These are phyloP conservation scores for Gloeostereum incarnatum DNA, from an alignment of 768 basidiomycete genomes.

Conservation along the genomic window DNA sequence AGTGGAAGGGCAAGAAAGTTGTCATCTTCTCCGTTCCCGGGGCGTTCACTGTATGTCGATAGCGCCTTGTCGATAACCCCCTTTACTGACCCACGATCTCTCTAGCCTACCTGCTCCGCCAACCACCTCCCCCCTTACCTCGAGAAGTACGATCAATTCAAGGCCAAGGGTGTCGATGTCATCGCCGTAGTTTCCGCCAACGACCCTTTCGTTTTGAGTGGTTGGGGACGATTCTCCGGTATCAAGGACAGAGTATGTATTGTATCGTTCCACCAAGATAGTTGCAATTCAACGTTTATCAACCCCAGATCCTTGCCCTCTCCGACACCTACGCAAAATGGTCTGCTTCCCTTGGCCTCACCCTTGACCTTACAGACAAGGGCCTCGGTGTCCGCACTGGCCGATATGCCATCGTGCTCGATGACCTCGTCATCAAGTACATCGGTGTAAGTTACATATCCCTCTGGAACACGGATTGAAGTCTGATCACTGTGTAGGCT, in stretches of 20 bases:
- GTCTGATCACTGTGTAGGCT: constrained; percentile 22
- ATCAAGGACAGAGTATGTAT: constrained; percentile 57
- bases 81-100: constrained; percentile 32
- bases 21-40: constrained; percentile 74
- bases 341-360: constrained; percentile 45
- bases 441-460: constrained; percentile 33
- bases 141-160: constrained; percentile 57
- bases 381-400: constrained; percentile 52
- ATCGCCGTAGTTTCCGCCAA: constrained; percentile 74
- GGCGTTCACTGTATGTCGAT: constrained; percentile 62
- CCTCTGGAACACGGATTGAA: constrained; percentile 9
- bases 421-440: constrained; percentile 64
- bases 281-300: not conserved
- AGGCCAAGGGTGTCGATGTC: constrained; percentile 63
- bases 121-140: constrained; percentile 61
- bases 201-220: constrained; percentile 67
- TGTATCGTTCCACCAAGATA: constrained; percentile 10
- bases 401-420: constrained; percentile 57
- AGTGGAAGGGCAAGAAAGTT: constrained; percentile 79
- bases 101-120: constrained; percentile 50
- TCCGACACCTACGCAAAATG: constrained; percentile 47
- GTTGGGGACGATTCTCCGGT: constrained; percentile 48
- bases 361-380: constrained; percentile 35
- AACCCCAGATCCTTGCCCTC: constrained; percentile 44
- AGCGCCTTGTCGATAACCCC: constrained; percentile 21